Evolutionary conservation across 139 green algal species (phyloP).

Genomic region (Limnomonas spitsbergensis): DNA sequence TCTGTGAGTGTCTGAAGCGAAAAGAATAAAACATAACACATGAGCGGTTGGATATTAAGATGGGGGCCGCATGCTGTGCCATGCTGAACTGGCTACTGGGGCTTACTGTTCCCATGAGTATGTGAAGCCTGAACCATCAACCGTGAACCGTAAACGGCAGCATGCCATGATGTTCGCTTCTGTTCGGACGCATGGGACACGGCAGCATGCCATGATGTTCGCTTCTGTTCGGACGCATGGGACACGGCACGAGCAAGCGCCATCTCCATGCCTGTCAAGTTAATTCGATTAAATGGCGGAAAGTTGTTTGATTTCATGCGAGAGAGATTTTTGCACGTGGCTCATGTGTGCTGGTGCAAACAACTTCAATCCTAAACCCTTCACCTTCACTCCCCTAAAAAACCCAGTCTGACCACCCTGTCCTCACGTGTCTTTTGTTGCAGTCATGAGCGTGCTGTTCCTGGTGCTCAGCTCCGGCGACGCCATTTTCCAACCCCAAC

Average conservation of each 20-base stretch:
- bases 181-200: no score
- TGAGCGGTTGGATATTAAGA: background rate
- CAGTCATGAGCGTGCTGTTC: background rate
- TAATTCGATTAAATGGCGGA: no score
- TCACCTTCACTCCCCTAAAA: no score
- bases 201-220: background rate
- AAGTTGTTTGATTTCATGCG: no score
- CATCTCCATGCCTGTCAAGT: no score
- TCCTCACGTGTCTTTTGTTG: background rate
- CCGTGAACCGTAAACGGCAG: background rate
- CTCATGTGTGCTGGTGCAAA: no score
- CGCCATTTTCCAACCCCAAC: background rate
- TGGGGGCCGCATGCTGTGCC: background rate
- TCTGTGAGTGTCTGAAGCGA: background rate
- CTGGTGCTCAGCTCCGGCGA: background rate
- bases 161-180: background rate
- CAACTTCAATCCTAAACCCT: no score
- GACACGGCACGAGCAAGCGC: no score
- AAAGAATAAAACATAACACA: background rate
- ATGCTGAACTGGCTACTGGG: constrained; percentile 4
- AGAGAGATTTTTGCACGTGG: no score
- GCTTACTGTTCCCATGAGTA: constrained; percentile 3
- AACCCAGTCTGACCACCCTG: no score
- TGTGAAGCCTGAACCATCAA: background rate
- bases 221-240: no score